Evolutionary conservation across 73 alveolate genomes (phyloP).

Genomic region (Loxodes magnus): DNA sequence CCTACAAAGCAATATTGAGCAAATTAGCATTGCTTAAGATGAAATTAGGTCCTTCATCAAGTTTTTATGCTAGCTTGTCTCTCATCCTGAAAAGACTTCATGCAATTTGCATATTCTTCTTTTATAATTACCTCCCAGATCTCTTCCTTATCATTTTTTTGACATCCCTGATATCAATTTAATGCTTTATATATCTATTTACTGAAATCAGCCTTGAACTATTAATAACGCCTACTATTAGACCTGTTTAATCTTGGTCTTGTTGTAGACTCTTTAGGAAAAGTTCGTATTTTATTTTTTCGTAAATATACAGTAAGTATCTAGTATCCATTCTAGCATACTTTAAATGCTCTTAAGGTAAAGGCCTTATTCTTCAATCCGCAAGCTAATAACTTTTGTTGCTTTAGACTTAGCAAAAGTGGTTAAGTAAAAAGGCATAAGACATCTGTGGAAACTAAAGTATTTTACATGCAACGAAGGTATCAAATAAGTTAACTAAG

Average conservation of each 20-base stretch:
- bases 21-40: not conserved
- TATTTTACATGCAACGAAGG: conserved; percentile 67
- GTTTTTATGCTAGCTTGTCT: conserved; percentile 1
- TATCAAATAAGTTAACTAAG: conserved; percentile 86
- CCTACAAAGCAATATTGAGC: not conserved
- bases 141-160: too few relatives aligned
- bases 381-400: conserved; percentile 92
- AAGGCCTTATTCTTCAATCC: conserved; percentile 93
- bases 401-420: conserved; percentile 63
- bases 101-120: too few relatives aligned
- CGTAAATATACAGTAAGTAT: conserved; percentile 86
- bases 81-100: too few relatives aligned
- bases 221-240: too few relatives aligned
- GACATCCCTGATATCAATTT: too few relatives aligned
- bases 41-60: conserved; percentile 1
- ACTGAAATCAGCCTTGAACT: too few relatives aligned
- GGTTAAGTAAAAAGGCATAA: conserved; percentile 42
- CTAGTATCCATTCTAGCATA: conserved; percentile 97
- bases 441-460: conserved; percentile 52
- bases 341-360: conserved; percentile 77
- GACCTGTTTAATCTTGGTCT: too few relatives aligned
- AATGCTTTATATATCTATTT: too few relatives aligned
- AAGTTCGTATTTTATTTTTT: conserved; percentile 56
- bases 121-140: too few relatives aligned
- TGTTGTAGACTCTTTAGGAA: conserved; percentile 5